These are phyloP conservation scores for Cordyceps militaris DNA, from an alignment of 2,329 filamentous ascomycete species.

Conservation along the genomic window DNA sequence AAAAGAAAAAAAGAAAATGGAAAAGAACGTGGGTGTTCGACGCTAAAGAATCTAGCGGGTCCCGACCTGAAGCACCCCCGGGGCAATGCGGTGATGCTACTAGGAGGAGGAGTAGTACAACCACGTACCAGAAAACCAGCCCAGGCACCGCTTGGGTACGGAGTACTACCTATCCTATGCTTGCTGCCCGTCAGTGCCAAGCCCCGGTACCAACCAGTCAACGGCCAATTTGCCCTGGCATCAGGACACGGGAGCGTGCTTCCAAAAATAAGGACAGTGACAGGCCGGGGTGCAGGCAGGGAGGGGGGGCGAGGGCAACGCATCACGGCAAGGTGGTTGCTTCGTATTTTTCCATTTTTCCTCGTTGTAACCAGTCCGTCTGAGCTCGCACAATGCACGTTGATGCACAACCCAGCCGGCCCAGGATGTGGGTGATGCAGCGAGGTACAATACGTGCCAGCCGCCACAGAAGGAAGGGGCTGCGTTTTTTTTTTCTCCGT, in stretches of 20 bases:
- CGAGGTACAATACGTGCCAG: background rate
- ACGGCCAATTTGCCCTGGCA: background rate
- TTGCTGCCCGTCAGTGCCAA: background rate
- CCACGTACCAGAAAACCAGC: background rate
- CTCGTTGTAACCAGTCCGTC: background rate
- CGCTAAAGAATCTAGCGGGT: background rate
- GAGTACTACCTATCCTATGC: background rate
- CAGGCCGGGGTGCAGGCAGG: too few species aligned
- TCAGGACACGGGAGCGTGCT: background rate
- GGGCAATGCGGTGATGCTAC: background rate
- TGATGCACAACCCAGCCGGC: background rate
- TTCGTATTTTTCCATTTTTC: background rate
- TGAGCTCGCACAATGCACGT: slow-evolving; percentile 2
- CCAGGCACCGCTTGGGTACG: background rate
- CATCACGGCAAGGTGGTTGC: background rate
- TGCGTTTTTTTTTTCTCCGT: too few species aligned
- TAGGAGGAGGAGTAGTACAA: too few species aligned
- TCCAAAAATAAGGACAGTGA: background rate
- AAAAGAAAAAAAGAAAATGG: background rate
- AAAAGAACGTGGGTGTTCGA: background rate
- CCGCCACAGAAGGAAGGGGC: too few species aligned
- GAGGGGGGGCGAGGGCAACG: background rate
- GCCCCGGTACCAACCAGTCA: background rate
- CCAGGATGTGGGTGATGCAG: background rate
- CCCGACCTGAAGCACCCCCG: slow-evolving; percentile 2